phyloP scores from a whole-genome alignment of 176 grass and related monocot genomes.

The Phyllostachys edulis region DNA sequence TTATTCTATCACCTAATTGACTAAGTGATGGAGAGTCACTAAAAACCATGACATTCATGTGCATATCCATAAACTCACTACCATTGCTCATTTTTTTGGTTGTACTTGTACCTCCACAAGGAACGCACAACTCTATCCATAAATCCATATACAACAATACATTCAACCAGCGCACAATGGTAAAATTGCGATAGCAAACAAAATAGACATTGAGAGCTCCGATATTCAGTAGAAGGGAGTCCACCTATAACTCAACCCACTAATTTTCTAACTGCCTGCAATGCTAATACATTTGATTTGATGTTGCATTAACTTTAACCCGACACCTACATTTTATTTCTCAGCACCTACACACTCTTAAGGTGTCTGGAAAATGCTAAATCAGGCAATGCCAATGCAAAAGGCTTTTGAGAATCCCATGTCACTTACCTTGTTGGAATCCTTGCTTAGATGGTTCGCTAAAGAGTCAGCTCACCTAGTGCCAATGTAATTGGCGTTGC shows the following conservation, averaged over 20 bases:
- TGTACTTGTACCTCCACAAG: background rate
- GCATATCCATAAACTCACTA: background rate
- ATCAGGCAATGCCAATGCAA: background rate
- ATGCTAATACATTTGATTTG: background rate
- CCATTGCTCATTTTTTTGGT: background rate
- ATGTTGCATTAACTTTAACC: background rate
- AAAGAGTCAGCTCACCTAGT: background rate
- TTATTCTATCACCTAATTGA: background rate
- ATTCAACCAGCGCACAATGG: background rate
- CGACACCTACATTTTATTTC: background rate
- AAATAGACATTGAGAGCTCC: background rate
- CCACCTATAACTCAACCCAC: background rate
- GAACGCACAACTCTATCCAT: background rate
- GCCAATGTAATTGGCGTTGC: background rate
- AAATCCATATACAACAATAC: background rate
- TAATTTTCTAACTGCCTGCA: background rate
- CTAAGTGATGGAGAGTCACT: background rate
- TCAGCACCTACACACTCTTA: background rate
- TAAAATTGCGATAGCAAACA: background rate
- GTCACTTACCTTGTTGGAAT: background rate
- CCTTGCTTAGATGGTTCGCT: background rate
- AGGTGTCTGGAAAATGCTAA: background rate
- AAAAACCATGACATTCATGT: background rate
- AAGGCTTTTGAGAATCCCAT: background rate
- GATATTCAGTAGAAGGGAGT: background rate